A percentile compares a stretch with the other conserved stretches of the same genome.
These are phyloP conservation scores for Aspergillus sp. DNA, from an alignment of 2,329 filamentous ascomycete genomes.

Conservation along the genomic window DNA sequence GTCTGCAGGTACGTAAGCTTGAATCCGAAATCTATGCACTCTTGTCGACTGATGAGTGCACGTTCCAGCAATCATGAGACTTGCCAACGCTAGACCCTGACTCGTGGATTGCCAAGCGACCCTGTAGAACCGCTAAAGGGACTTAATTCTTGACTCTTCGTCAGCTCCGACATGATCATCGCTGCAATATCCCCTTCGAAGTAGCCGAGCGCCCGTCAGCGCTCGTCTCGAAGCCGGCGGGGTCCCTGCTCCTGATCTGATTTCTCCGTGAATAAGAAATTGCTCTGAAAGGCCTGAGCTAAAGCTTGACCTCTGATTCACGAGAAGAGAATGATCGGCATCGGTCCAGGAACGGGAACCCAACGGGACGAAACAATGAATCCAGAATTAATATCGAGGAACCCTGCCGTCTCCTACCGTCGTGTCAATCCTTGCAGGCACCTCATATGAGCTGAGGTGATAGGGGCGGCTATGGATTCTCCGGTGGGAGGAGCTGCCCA, in stretches of 20 bases:
- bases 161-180: not conserved
- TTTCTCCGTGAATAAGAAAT: not conserved
- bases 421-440: not conserved
- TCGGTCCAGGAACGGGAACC: not conserved
- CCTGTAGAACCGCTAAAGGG: not conserved
- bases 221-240: not conserved
- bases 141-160: not conserved
- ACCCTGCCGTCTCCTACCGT: not conserved
- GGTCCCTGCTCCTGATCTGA: not conserved
- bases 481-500: not conserved
- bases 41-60: not conserved
- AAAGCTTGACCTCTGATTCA: not conserved
- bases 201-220: not conserved
- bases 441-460: not conserved
- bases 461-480: not conserved
- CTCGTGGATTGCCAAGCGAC: not conserved
- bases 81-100: not conserved
- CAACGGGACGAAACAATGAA: not conserved
- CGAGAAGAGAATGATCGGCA: not conserved
- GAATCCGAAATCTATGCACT: not conserved
- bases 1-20: not conserved
- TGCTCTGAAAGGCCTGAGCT: not conserved
- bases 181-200: not conserved
- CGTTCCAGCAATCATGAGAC: not conserved
- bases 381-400: not conserved